These are phyloP conservation scores for Tausonia pullulans DNA, from an alignment of 1,284 basidiomycete species.

Conservation along the genomic window DNA sequence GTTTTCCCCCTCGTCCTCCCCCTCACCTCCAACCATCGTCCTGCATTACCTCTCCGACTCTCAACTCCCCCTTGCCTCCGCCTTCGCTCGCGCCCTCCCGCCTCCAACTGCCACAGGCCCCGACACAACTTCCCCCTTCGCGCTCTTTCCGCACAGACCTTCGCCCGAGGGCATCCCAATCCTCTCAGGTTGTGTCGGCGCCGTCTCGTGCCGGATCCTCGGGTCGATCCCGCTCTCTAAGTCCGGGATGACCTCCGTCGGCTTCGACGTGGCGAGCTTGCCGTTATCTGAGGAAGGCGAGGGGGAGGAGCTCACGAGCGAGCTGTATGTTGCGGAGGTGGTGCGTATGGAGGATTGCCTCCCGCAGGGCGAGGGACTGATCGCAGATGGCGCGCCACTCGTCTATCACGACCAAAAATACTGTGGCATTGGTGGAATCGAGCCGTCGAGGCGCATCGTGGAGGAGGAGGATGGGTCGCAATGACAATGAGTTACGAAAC, in stretches of 20 bases:
- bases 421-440: constrained; percentile 9
- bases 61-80: constrained; percentile 7
- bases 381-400: background rate
- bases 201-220: constrained; percentile 15
- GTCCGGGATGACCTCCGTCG: constrained; percentile 3
- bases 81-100: constrained; percentile 14
- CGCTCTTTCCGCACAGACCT: background rate
- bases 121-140: constrained; percentile 7
- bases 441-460: background rate
- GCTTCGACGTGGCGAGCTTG: constrained; percentile 1
- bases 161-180: constrained; percentile 14
- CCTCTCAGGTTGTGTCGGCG: constrained; percentile 15
- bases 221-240: constrained; percentile 12
- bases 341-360: constrained; percentile 15
- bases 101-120: background rate
- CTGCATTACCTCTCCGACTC: constrained; percentile 17
- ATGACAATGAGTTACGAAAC: too few species aligned
- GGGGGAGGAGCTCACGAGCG: constrained; percentile 11
- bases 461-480: too few species aligned
- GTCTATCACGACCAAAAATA: constrained; percentile 17
- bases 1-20: background rate
- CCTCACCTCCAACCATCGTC: constrained; percentile 3
- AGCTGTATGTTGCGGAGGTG: constrained; percentile 16
- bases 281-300: background rate
- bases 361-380: background rate